Evolutionary conservation across 495 filamentous ascomycete genomes (phyloP).

Genomic region (Neurospora terricola): DNA sequence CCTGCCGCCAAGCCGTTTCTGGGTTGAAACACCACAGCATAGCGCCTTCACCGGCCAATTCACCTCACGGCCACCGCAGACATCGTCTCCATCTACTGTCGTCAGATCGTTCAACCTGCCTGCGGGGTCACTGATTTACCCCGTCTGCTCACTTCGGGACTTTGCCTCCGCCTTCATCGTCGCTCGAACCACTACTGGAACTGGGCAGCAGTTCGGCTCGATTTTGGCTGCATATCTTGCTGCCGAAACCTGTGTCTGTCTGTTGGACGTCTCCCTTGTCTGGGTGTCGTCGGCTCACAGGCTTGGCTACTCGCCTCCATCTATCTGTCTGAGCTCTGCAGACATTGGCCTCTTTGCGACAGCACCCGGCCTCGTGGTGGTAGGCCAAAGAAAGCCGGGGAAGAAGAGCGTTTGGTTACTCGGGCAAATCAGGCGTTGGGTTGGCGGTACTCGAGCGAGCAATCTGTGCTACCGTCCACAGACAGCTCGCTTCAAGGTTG

Average conservation of each 20-base stretch:
- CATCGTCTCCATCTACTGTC: background rate
- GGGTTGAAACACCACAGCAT: background rate
- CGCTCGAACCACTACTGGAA: background rate
- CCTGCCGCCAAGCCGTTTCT: background rate
- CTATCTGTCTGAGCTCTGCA: background rate
- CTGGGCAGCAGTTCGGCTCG: background rate
- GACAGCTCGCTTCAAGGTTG: slow-evolving; percentile 2
- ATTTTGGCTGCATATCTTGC: background rate
- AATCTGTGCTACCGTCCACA: slow-evolving; percentile 7
- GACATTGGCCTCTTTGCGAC: background rate
- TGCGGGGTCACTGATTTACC: background rate
- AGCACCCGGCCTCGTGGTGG: background rate
- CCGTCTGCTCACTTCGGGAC: background rate
- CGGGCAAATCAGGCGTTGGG: slow-evolving; percentile 1
- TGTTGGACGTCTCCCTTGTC: background rate
- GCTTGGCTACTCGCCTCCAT: background rate
- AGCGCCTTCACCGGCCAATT: background rate
- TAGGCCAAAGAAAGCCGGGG: background rate
- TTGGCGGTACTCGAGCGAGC: slow-evolving; percentile 15
- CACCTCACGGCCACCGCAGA: background rate
- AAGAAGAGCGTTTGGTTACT: background rate
- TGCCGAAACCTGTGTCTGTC: background rate
- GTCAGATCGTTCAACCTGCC: background rate
- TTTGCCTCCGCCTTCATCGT: background rate
- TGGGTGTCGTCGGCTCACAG: background rate